phyloP scores from a whole-genome alignment of 768 basidiomycete genomes.

The Tephrocybe sp. region DNA sequence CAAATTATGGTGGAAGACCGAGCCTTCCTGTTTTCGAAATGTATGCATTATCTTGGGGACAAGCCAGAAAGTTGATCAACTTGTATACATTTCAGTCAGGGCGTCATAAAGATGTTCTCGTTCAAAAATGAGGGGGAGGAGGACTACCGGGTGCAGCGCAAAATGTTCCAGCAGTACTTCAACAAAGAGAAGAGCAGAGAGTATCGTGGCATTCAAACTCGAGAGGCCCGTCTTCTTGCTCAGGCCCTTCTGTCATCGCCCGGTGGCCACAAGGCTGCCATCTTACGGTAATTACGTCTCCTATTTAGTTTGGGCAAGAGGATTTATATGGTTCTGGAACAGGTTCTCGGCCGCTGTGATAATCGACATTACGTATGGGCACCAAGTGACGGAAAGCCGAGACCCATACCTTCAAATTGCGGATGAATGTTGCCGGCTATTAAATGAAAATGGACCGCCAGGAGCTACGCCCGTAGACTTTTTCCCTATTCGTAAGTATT shows the following conservation, averaged over 20 bases:
- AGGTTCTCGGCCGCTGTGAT: slow-evolving; percentile 15
- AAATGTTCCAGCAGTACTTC: slow-evolving; percentile 6
- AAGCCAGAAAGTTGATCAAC: not conserved
- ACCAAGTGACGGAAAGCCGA: not conserved
- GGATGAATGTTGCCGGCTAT: not conserved
- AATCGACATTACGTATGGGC: slow-evolving; percentile 14
- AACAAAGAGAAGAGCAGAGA: slow-evolving; percentile 8
- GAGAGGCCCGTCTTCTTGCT: slow-evolving; percentile 20
- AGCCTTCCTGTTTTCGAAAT: slow-evolving; percentile 18
- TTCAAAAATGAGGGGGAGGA: not conserved
- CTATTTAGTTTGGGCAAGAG: not conserved
- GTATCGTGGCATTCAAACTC: slow-evolving; percentile 9
- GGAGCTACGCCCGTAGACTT: slow-evolving; percentile 15
- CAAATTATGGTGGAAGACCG: slow-evolving; percentile 25
- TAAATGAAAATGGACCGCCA: slow-evolving; percentile 5
- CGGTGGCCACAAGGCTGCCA: not conserved
- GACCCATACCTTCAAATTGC: slow-evolving; percentile 13
- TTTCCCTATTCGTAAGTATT: slow-evolving; percentile 27
- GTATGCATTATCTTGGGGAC: not conserved
- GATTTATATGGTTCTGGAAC: not conserved
- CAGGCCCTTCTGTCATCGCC: slow-evolving; percentile 8
- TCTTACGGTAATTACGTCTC: not conserved
- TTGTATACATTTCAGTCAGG: slow-evolving; percentile 3
- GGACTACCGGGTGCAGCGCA: slow-evolving; percentile 14
- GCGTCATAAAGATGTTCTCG: not conserved